Percentiles rank a stretch among this genome's conserved stretches.
phyloP scores from a whole-genome alignment of 768 basidiomycete genomes.

The Auricularia auricula-judae region DNA sequence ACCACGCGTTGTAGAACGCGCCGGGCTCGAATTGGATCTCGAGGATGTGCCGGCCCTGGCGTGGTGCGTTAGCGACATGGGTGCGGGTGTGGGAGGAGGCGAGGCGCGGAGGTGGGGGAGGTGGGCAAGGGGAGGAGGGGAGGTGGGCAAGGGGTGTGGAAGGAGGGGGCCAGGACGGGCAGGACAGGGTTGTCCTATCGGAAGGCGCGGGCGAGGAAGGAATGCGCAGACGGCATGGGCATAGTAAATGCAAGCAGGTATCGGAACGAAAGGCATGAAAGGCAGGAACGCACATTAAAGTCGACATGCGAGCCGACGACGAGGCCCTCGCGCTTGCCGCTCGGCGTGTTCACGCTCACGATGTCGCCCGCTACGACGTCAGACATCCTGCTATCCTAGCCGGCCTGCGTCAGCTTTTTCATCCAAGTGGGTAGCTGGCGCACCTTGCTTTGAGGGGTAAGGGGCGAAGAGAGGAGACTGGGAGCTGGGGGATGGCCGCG shows the following conservation, averaged over 20 bases:
- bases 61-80: neutral
- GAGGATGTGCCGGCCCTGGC: conserved; percentile 69
- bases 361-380: conserved; percentile 47
- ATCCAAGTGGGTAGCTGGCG: too few species aligned
- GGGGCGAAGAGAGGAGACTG: too few species aligned
- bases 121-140: too few species aligned
- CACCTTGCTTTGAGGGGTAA: too few species aligned
- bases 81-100: too few species aligned
- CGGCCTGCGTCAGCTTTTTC: neutral
- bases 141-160: too few species aligned
- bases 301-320: conserved; percentile 70
- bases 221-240: neutral
- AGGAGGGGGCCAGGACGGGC: too few species aligned
- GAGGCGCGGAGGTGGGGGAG: neutral
- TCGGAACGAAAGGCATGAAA: neutral
- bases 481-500: too few species aligned
- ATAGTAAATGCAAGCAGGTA: neutral
- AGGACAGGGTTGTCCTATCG: too few species aligned
- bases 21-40: conserved; percentile 69
- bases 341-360: conserved; percentile 57
- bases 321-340: conserved; percentile 65
- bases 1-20: conserved; percentile 63
- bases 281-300: conserved; percentile 39
- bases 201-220: neutral
- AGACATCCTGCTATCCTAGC: neutral